Conservation (phyloP, 2,329 filamentous ascomycete species). For the Trichoderma koningii region DNA sequence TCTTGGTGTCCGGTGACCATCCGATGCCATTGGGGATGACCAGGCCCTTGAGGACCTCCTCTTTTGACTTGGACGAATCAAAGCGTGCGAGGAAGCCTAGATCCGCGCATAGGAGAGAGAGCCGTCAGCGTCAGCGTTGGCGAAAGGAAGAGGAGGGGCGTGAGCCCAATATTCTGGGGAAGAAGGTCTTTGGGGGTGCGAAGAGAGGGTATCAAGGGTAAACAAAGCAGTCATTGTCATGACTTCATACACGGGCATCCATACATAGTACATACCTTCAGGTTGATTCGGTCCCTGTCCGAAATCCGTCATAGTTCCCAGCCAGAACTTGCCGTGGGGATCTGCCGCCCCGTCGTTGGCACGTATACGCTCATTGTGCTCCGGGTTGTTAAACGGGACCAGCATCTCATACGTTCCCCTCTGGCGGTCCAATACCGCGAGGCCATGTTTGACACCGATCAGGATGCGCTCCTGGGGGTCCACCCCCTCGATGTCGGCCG, state of each 20-base stretch:
- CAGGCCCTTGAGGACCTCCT: conserved; percentile 62
- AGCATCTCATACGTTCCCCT: conserved; percentile 58
- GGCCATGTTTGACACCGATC: conserved; percentile 78
- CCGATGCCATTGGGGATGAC: conserved; percentile 83
- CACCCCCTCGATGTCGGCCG: conserved; percentile 73
- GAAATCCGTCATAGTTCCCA: conserved; percentile 83
- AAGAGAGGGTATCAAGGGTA: not conserved
- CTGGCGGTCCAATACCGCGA: conserved; percentile 72
- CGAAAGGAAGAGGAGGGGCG: not conserved
- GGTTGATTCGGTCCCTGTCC: conserved; percentile 58
- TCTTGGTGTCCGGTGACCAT: conserved; percentile 73
- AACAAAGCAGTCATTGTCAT: not conserved
- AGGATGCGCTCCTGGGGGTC: conserved; percentile 66
- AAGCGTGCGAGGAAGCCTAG: conserved; percentile 74
- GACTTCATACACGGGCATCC: not conserved
- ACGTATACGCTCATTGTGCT: conserved; percentile 55
- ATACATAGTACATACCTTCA: conserved; percentile 50
- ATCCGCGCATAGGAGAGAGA: not conserved
- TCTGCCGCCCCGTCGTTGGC: conserved; percentile 85
- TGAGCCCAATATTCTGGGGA: not conserved
- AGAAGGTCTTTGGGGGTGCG: not conserved
- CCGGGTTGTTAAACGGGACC: conserved; percentile 47
- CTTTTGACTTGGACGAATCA: conserved; percentile 54
- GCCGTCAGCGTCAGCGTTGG: not conserved
- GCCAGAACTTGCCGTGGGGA: conserved; percentile 78